phyloP scores from a whole-genome alignment of 2,329 filamentous ascomycete genomes.

The Fusarium poae region DNA sequence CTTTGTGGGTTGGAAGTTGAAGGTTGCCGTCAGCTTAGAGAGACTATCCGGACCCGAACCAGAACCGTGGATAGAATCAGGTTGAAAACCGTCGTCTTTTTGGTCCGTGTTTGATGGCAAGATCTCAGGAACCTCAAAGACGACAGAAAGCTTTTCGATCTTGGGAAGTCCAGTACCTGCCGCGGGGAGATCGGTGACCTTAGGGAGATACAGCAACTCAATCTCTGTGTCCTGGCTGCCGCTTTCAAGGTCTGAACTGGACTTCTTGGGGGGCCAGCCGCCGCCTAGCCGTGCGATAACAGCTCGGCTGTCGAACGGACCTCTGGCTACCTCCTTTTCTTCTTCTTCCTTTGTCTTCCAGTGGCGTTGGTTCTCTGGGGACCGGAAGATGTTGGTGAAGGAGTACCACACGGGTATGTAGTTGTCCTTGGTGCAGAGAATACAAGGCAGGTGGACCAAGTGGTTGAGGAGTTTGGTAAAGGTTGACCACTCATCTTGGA shows the following conservation, averaged over 20 bases:
- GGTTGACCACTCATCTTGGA: conserved; percentile 12
- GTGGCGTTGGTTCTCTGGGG: conserved; percentile 11
- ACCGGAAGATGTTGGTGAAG: conserved; percentile 37
- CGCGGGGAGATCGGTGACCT: background rate
- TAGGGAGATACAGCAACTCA: background rate
- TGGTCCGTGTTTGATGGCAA: background rate
- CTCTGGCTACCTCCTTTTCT: background rate
- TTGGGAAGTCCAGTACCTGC: background rate
- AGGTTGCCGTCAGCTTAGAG: background rate
- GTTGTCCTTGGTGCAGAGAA: conserved; percentile 17
- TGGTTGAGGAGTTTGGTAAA: background rate
- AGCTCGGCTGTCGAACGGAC: background rate
- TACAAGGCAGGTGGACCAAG: conserved; percentile 7
- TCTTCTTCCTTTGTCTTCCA: background rate
- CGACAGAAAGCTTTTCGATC: background rate
- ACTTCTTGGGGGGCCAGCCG: background rate
- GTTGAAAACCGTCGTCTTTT: background rate
- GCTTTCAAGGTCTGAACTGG: background rate
- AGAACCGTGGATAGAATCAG: background rate
- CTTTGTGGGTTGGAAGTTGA: background rate
- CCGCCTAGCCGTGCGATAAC: conserved; percentile 16
- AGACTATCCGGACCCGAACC: background rate
- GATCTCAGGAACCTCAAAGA: conserved; percentile 11
- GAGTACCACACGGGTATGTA: conserved; percentile 5
- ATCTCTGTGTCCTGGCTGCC: background rate